Percentiles rank a stretch among this genome's conserved stretches.
Conservation (phyloP, 805 yeast species). For the Saccharomycopsis synnaedendra region DNA sequence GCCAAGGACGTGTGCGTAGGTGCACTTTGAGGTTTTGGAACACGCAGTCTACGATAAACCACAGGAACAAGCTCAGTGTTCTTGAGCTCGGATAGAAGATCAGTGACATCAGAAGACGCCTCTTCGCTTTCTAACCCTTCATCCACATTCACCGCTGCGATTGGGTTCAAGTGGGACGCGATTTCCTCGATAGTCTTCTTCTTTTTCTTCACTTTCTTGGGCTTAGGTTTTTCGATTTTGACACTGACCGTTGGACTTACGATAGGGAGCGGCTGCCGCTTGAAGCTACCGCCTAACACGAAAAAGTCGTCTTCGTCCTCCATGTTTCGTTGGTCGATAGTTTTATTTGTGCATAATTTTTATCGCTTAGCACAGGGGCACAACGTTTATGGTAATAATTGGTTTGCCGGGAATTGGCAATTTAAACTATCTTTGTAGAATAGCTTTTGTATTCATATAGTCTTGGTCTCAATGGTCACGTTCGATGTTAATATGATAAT, state of each 20-base stretch:
- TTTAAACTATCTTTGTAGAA: too few species aligned
- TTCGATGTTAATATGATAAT: too few species aligned
- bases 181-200: background rate
- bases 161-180: background rate
- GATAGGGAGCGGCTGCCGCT: background rate
- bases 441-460: too few species aligned
- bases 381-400: too few species aligned
- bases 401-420: too few species aligned
- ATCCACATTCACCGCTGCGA: background rate
- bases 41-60: too few species aligned
- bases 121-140: background rate
- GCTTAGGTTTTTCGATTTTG: background rate
- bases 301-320: constrained; percentile 12
- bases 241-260: background rate
- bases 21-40: too few species aligned
- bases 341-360: background rate
- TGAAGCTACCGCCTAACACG: constrained; percentile 1
- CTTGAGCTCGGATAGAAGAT: background rate
- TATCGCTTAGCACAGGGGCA: background rate
- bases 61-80: background rate
- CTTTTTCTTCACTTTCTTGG: background rate
- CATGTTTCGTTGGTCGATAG: background rate
- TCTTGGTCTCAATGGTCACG: too few species aligned
- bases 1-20: background rate
- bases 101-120: background rate